Percentiles rank a stretch among this genome's conserved stretches.
Evolutionary conservation across 2,329 filamentous ascomycete species (phyloP).

Genomic region (Pseudocercospora fijiensis): DNA sequence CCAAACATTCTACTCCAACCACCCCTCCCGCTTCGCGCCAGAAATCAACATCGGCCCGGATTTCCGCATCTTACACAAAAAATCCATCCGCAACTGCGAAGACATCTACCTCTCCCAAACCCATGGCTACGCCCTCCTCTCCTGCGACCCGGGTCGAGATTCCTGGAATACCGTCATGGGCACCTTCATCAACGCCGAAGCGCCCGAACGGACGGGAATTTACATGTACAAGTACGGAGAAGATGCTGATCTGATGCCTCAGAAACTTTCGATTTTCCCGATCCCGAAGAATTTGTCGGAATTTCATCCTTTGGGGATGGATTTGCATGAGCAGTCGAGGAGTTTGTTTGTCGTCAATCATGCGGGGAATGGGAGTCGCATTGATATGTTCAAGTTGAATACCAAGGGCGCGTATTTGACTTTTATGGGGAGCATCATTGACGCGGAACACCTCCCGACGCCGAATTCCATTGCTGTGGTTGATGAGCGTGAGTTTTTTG

Average conservation of each 20-base stretch:
- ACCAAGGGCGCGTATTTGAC: slow-evolving; percentile 30
- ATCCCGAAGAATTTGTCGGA: slow-evolving; percentile 31
- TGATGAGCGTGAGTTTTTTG: slow-evolving; percentile 36
- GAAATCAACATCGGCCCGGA: slow-evolving; percentile 22
- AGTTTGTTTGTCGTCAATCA: slow-evolving; percentile 46
- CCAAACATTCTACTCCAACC: slow-evolving; percentile 26
- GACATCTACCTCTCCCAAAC: slow-evolving; percentile 44
- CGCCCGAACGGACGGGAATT: slow-evolving; percentile 35
- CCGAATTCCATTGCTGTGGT: slow-evolving; percentile 45
- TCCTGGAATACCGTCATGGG: slow-evolving; percentile 50
- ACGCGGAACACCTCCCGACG: slow-evolving; percentile 34
- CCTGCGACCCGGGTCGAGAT: slow-evolving; percentile 46
- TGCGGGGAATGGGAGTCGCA: slow-evolving; percentile 35
- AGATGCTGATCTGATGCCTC: slow-evolving; percentile 22
- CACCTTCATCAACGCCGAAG: slow-evolving; percentile 31
- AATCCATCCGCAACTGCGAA: slow-evolving; percentile 46
- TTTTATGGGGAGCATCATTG: slow-evolving; percentile 36
- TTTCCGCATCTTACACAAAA: slow-evolving; percentile 38
- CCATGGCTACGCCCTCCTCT: slow-evolving; percentile 43
- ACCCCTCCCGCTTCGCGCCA: slow-evolving; percentile 16
- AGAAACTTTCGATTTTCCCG: slow-evolving; percentile 34
- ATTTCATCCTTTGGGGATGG: slow-evolving; percentile 47
- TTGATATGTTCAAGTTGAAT: slow-evolving; percentile 42
- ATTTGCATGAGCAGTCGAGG: slow-evolving; percentile 38
- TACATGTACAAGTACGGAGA: slow-evolving; percentile 44